phyloP scores from a whole-genome alignment of 2,329 filamentous ascomycete species.

The Beauveria medogensis region DNA sequence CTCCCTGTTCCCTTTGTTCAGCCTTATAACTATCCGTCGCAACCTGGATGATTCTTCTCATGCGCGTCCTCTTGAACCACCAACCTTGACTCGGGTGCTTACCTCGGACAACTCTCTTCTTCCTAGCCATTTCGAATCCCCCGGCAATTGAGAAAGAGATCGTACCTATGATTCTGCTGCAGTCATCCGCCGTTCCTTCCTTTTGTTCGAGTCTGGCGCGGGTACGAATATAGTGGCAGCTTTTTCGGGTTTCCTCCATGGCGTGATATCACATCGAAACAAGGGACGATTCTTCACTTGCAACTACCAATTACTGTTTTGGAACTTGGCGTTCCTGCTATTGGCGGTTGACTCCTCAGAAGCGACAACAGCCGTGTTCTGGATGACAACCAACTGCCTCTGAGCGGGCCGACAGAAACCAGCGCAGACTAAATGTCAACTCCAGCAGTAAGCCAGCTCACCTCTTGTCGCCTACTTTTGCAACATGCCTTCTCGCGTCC shows the following conservation, averaged over 20 bases:
- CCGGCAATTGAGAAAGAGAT: not conserved
- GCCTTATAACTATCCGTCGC: not conserved
- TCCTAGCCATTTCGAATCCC: not conserved
- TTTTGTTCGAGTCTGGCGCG: constrained; percentile 1
- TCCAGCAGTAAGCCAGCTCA: constrained; percentile 20
- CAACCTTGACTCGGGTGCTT: constrained; percentile 5
- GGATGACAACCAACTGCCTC: not conserved
- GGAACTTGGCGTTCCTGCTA: not conserved
- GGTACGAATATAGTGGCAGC: not conserved
- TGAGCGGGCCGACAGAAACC: not conserved
- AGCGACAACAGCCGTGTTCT: not conserved
- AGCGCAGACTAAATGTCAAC: constrained; percentile 24
- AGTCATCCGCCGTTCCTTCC: not conserved
- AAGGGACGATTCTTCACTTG: not conserved
- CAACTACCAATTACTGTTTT: not conserved
- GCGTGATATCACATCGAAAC: not conserved
- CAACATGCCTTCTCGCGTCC: no score
- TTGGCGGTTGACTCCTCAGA: not conserved
- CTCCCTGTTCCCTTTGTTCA: not conserved
- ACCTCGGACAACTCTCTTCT: not conserved
- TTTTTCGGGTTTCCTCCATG: not conserved
- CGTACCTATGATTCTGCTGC: constrained; percentile 4
- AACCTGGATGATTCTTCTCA: not conserved
- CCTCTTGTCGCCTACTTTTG: not conserved
- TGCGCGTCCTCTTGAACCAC: constrained; percentile 3